A percentile compares a stretch with the other conserved stretches of the same genome.
Evolutionary conservation across 2,329 filamentous ascomycete species (phyloP).

Genomic region (Dichotomopilus funicola): DNA sequence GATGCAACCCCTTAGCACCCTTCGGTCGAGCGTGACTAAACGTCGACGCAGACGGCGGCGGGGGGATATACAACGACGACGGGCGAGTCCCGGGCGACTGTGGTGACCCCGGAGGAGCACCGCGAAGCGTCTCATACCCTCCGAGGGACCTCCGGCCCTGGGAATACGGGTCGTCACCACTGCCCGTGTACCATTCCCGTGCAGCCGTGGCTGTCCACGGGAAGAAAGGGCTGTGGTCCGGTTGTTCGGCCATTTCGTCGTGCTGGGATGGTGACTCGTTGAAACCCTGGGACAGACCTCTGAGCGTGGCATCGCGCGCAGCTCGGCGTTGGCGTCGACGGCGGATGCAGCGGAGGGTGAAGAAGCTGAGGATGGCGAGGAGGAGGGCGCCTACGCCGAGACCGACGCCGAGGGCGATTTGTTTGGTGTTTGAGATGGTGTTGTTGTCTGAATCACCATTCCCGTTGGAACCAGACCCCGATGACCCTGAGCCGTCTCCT

Average conservation of each 20-base stretch:
- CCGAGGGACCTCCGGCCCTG: constrained; percentile 32
- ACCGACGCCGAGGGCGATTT: constrained; percentile 57
- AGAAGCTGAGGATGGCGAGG: constrained; percentile 35
- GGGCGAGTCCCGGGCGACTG: neutral
- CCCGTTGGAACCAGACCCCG: neutral
- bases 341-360: constrained; percentile 40
- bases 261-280: constrained; percentile 28
- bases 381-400: constrained; percentile 56
- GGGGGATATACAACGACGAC: constrained; percentile 17
- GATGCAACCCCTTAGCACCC: constrained; percentile 32
- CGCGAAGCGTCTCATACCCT: constrained; percentile 46
- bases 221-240: constrained; percentile 25
- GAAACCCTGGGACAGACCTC: constrained; percentile 43
- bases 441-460: constrained; percentile 6
- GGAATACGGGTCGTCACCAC: constrained; percentile 38
- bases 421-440: constrained; percentile 27
- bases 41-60: constrained; percentile 13
- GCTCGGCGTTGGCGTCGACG: constrained; percentile 32
- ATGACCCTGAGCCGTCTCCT: no score
- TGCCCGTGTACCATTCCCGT: constrained; percentile 40
- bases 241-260: constrained; percentile 42
- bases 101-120: neutral
- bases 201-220: constrained; percentile 27
- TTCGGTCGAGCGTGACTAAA: constrained; percentile 13
- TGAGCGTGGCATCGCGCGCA: constrained; percentile 40